phyloP scores from a whole-genome alignment of 2,329 filamentous ascomycete genomes.

The Pestalotiopsis sp. region DNA sequence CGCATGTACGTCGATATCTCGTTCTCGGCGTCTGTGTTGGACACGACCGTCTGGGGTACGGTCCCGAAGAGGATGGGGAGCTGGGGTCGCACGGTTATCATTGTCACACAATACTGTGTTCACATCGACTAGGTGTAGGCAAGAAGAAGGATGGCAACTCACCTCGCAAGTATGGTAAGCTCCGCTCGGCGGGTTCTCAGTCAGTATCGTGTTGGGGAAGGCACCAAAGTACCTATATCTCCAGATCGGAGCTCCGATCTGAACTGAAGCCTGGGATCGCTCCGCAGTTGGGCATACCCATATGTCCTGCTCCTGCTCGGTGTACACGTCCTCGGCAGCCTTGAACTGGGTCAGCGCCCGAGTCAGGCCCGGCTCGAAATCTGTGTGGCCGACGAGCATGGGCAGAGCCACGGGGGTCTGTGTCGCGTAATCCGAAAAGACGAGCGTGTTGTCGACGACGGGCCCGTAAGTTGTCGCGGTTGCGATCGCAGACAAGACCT shows the following conservation, averaged over 20 bases:
- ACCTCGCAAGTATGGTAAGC: constrained; percentile 6
- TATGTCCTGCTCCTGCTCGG: background rate
- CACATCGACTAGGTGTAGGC: background rate
- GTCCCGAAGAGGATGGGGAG: constrained; percentile 5
- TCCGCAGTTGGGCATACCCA: background rate
- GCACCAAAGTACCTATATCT: constrained; percentile 8
- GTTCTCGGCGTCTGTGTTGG: constrained; percentile 2
- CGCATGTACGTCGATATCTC: constrained; percentile 3
- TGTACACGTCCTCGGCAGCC: background rate
- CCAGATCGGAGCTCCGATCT: background rate
- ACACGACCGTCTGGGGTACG: background rate
- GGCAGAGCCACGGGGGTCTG: background rate
- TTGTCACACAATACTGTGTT: background rate
- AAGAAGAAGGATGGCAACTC: background rate
- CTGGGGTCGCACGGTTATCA: background rate
- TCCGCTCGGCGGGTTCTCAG: constrained; percentile 3
- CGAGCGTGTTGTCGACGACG: constrained; percentile 1
- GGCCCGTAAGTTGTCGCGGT: background rate
- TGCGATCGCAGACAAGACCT: background rate
- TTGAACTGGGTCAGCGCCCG: constrained; percentile 1
- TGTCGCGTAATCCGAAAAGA: constrained; percentile 6
- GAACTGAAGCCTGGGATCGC: background rate
- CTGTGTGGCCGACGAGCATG: constrained; percentile 8
- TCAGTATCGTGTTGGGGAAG: constrained; percentile 8
- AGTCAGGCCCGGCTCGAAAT: constrained; percentile 7